These are phyloP conservation scores for Digitaria exilis DNA, from an alignment of 202 grass and related monocot species.

Conservation along the genomic window DNA sequence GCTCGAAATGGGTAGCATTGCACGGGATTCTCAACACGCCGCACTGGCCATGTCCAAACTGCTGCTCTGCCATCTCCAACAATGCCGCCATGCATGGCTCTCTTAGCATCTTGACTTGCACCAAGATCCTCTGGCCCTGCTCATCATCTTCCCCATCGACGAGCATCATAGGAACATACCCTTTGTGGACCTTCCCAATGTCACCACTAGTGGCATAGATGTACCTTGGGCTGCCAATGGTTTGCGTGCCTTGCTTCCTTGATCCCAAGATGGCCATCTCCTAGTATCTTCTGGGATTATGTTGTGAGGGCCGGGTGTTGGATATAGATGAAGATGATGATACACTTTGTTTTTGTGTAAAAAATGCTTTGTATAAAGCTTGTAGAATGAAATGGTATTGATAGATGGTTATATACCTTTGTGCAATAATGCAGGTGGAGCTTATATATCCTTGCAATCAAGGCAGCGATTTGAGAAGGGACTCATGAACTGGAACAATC, in stretches of 20 bases:
- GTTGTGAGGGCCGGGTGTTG: not conserved
- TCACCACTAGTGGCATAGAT: not conserved
- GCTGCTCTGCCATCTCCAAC: conserved; percentile 33
- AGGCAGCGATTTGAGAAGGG: not conserved
- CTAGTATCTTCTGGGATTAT: not conserved
- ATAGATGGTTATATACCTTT: not conserved
- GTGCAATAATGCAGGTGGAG: not conserved
- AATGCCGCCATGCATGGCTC: conserved; percentile 42
- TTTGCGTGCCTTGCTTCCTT: not conserved
- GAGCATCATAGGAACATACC: conserved; percentile 56
- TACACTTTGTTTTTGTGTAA: not conserved
- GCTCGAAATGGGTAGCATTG: not conserved
- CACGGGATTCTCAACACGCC: conserved; percentile 46
- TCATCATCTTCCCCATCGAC: not conserved
- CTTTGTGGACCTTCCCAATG: conserved; percentile 36
- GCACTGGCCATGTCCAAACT: conserved; percentile 43
- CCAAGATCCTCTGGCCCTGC: conserved; percentile 23
- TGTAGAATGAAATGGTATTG: not conserved
- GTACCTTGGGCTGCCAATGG: not conserved
- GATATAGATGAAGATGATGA: not conserved
- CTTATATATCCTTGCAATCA: not conserved
- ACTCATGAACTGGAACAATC: not conserved
- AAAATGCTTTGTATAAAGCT: not conserved
- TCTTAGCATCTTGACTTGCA: conserved; percentile 28
- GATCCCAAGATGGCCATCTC: not conserved